These are phyloP conservation scores for Mycena albidolilacea DNA, from an alignment of 768 basidiomycete genomes.

Conservation along the genomic window DNA sequence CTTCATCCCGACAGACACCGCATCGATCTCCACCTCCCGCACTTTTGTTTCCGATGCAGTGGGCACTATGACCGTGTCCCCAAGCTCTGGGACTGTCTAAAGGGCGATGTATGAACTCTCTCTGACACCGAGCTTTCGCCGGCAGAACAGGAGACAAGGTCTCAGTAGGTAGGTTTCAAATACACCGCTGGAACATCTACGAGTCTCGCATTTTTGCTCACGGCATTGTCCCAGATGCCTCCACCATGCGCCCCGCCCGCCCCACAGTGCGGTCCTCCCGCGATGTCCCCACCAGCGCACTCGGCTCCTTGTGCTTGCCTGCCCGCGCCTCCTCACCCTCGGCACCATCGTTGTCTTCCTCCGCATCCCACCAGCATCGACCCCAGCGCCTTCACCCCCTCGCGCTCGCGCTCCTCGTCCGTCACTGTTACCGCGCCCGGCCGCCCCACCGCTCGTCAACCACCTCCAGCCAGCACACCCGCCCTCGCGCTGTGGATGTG, in stretches of 20 bases:
- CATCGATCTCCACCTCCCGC: too few relatives aligned
- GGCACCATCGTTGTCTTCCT: slow-evolving; percentile 52
- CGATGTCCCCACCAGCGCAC: slow-evolving; percentile 55
- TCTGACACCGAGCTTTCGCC: too few relatives aligned
- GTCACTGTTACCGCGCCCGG: slow-evolving; percentile 47
- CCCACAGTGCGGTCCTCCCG: slow-evolving; percentile 59
- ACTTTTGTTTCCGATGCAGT: too few relatives aligned
- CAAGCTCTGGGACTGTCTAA: too few relatives aligned
- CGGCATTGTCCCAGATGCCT: slow-evolving; percentile 88
- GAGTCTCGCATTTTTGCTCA: slow-evolving; percentile 59
- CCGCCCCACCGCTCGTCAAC: slow-evolving; percentile 73
- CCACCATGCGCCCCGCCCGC: slow-evolving; percentile 84
- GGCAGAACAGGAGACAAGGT: too few relatives aligned
- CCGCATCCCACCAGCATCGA: slow-evolving; percentile 71
- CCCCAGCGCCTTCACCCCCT: slow-evolving; percentile 81
- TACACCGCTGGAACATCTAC: too few relatives aligned
- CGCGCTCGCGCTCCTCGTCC: slow-evolving; percentile 63
- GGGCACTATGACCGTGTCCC: too few relatives aligned
- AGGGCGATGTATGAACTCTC: too few relatives aligned
- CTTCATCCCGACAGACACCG: too few relatives aligned
- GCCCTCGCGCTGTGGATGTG: slow-evolving; percentile 98
- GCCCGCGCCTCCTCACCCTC: slow-evolving; percentile 53
- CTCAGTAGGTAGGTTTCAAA: too few relatives aligned
- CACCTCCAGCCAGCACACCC: slow-evolving; percentile 84
- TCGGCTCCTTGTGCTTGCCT: slow-evolving; percentile 56